Base-by-base conservation (phyloP, 306 rosid genomes). In the Medicago ruthenica region DNA sequence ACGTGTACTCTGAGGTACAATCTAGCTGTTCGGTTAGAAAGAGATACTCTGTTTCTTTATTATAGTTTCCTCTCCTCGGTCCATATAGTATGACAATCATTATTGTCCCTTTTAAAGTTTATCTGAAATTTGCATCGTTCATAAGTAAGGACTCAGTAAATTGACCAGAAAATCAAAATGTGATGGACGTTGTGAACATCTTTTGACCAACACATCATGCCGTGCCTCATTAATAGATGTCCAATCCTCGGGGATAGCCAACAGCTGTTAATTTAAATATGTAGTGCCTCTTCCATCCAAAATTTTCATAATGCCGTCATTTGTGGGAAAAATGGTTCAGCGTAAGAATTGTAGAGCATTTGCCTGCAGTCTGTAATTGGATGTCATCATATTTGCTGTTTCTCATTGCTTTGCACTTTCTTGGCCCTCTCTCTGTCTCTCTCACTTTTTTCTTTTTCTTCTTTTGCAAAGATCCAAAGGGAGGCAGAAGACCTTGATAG, bases 401-500 rank as follows among this genome's bases (percentile, higher is more conserved):
- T 36, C 50, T 77, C 71, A 72, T 70, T 69, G 39, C 34, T 22
- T 76, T 71, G 8, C 40, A 20, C 40, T 21, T 12, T 69, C 11
- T 17, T 48, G 12, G 9, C 39, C 27, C 18, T 6, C 70, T 42
- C 16, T 18, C n/a, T 67, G 57, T 4, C 15, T 8, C 45, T 70
- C 57, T 2, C 15, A 2, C 10, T 44, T 11, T 31, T 61, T 1
- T 6, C 0, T 41, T 5, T 20, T 48, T 54, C 2, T 8, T 51
- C 17, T n/a, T 39, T 11, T 79, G 73, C 77, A 48, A 75, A 94
- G 98, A 90, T 94, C 72, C 90, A 85, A 67, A 74, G 84, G 81
- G 97, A 94, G 86, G 95, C 97, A 45, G 87, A 83, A 73, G 93
- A 88, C 82, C 97, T 94, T 78, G 97, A 92, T 68, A 70, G 48